Percentiles rank a stretch among this genome's conserved stretches.
phyloP scores from a whole-genome alignment of 2,329 filamentous ascomycete species.

The Biscogniauxia marginata region DNA sequence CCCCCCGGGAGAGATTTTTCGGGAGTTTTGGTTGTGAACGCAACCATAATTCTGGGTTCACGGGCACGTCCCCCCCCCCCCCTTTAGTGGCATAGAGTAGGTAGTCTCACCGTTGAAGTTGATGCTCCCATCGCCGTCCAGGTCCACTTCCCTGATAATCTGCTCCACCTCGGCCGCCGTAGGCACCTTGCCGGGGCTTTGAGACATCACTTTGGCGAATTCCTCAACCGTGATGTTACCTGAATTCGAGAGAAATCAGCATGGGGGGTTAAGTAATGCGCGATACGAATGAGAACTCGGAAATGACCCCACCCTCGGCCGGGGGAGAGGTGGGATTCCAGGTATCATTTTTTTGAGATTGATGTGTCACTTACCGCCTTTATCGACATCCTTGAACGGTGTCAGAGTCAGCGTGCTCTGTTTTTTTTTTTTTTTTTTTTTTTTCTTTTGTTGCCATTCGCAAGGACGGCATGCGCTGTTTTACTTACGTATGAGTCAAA shows the following conservation, averaged over 20 bases:
- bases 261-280: too few relatives aligned
- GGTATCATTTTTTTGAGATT: background rate
- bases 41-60: too few relatives aligned
- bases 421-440: background rate
- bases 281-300: too few relatives aligned
- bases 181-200: conserved; percentile 29
- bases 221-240: conserved; percentile 39
- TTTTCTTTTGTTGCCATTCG: background rate
- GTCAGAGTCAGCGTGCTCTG: background rate
- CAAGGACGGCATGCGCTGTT: background rate
- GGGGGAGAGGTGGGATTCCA: background rate
- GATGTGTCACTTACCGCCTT: conserved; percentile 26
- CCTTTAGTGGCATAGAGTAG: background rate
- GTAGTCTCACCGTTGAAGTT: conserved; percentile 36
- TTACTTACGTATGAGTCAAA: conserved; percentile 31
- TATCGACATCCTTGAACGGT: conserved; percentile 22
- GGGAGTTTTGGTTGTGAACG: too few relatives aligned
- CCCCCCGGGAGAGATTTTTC: background rate
- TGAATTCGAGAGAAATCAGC: background rate
- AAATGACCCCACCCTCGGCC: too few relatives aligned
- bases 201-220: conserved; percentile 37
- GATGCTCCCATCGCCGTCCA: conserved; percentile 39
- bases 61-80: too few relatives aligned
- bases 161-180: conserved; percentile 36
- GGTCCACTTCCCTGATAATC: conserved; percentile 39